phyloP scores from a whole-genome alignment of 2,329 filamentous ascomycete species.

The Cadophora sp. region DNA sequence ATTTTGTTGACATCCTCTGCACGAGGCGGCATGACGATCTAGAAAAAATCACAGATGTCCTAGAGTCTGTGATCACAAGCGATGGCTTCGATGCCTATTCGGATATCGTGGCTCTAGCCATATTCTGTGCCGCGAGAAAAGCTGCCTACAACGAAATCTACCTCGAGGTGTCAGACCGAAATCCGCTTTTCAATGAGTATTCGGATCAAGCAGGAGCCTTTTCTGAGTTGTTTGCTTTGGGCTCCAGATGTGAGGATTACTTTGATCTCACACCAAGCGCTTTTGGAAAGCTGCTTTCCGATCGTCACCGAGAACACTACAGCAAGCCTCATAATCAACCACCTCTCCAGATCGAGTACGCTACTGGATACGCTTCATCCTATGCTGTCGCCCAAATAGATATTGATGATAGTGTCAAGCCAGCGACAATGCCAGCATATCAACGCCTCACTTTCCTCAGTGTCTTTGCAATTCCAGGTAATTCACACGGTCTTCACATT shows the following conservation, averaged over 20 bases:
- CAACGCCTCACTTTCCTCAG: constrained; percentile 17
- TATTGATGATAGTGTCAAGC: constrained; percentile 13
- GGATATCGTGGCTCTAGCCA: constrained; percentile 15
- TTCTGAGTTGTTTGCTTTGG: constrained; percentile 15
- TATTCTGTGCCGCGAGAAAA: constrained; percentile 17
- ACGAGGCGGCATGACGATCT: constrained; percentile 16
- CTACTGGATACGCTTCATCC: constrained; percentile 8
- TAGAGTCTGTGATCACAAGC: constrained; percentile 11
- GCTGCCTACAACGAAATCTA: constrained; percentile 20
- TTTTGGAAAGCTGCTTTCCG: constrained; percentile 18
- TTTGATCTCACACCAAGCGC: constrained; percentile 20
- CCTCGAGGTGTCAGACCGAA: constrained; percentile 18
- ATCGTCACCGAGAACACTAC: constrained; percentile 18
- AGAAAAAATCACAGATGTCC: constrained; percentile 17
- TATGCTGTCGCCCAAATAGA: constrained; percentile 19
- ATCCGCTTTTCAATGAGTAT: constrained; percentile 20
- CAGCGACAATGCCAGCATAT: constrained; percentile 10
- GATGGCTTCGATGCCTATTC: constrained; percentile 18
- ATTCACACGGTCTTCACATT: background rate
- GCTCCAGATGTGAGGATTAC: constrained; percentile 18
- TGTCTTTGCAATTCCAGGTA: constrained; percentile 18
- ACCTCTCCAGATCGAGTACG: constrained; percentile 17
- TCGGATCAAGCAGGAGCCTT: constrained; percentile 20
- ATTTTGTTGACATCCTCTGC: constrained; percentile 16
- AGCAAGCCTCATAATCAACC: constrained; percentile 18